A percentile compares a stretch with the other conserved stretches of the same genome.
These are phyloP conservation scores for Arthrocladium fulminans DNA, from an alignment of 2,329 filamentous ascomycete genomes.

Conservation along the genomic window DNA sequence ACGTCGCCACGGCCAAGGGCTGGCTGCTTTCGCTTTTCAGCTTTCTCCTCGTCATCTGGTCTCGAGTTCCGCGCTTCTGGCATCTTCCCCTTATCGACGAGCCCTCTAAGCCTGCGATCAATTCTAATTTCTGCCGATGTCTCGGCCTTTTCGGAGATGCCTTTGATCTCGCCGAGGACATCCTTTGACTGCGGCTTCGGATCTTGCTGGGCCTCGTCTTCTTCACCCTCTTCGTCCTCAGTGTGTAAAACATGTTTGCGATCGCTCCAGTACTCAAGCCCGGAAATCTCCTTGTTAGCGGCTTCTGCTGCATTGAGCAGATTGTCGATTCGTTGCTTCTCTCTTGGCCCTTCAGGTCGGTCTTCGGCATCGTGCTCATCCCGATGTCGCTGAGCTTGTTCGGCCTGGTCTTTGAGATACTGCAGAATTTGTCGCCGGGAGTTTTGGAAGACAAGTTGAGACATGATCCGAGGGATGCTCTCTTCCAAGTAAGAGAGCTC, in stretches of 20 bases:
- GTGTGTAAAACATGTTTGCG: conserved; percentile 29
- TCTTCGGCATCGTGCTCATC: conserved; percentile 35
- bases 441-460: conserved; percentile 77
- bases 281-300: conserved; percentile 70
- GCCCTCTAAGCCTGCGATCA: neutral
- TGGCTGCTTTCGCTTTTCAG: conserved; percentile 10
- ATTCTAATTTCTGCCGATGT: conserved; percentile 20
- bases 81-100: conserved; percentile 3
- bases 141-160: conserved; percentile 48
- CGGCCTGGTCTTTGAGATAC: conserved; percentile 57
- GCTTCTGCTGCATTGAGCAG: conserved; percentile 66
- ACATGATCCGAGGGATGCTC: conserved; percentile 79
- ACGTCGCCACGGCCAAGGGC: neutral
- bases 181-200: conserved; percentile 10
- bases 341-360: conserved; percentile 38
- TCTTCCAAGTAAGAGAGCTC: conserved; percentile 68
- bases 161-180: conserved; percentile 45
- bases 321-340: conserved; percentile 50
- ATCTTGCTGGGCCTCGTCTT: conserved; percentile 18
- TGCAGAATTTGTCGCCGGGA: conserved; percentile 69
- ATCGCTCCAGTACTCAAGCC: conserved; percentile 81
- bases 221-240: conserved; percentile 17
- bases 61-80: neutral
- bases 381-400: conserved; percentile 45
- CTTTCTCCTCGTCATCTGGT: conserved; percentile 3